phyloP scores from a whole-genome alignment of 176 grass and related monocot species.

The Aegilops bicornis region DNA sequence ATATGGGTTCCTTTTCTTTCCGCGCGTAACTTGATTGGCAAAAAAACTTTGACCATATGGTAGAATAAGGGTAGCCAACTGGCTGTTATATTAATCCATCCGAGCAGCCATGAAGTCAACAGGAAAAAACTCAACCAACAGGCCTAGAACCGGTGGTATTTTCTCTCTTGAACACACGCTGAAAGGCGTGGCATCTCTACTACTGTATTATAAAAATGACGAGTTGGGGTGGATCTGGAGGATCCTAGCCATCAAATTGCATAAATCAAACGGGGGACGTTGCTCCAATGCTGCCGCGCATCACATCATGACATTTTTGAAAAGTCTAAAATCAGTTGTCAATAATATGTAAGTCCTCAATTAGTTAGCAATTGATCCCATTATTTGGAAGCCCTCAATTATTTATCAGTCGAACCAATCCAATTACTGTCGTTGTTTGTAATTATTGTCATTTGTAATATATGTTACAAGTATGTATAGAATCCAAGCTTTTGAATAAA shows the following conservation, averaged over 20 bases:
- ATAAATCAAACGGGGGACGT: background rate
- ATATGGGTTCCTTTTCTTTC: conserved; percentile 9
- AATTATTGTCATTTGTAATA: background rate
- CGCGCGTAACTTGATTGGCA: conserved; percentile 7
- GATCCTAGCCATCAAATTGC: background rate
- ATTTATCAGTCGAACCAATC: no score
- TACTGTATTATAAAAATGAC: no score
- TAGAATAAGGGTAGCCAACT: background rate
- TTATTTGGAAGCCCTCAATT: no score
- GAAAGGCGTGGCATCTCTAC: background rate
- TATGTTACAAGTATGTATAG: no score
- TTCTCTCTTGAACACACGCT: background rate
- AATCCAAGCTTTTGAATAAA: no score
- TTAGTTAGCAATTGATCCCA: no score
- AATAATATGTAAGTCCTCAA: no score
- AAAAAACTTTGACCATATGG: background rate
- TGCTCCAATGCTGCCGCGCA: background rate
- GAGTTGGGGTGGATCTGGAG: background rate
- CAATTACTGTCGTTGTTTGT: background rate
- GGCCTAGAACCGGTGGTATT: background rate
- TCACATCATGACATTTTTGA: no score
- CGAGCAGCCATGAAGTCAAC: background rate
- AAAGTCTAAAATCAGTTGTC: no score
- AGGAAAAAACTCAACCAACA: background rate
- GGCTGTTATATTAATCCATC: background rate